Evolutionary conservation across 768 basidiomycete species (phyloP).

Genomic region (Naganishia antarctica): DNA sequence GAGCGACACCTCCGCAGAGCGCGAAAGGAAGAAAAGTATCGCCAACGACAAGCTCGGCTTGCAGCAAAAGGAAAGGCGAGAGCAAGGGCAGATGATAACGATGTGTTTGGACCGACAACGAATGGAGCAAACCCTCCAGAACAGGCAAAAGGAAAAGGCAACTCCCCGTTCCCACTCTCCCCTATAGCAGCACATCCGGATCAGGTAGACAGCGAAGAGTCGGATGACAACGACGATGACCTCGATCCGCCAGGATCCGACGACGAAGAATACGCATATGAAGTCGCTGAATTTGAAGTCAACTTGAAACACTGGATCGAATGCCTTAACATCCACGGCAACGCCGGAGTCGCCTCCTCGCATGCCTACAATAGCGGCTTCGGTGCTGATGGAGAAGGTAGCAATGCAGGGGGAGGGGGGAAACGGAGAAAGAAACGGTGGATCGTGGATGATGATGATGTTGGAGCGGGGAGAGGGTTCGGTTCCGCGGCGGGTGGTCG

Average conservation of each 20-base stretch:
- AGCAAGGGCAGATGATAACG: background rate
- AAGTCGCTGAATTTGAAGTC: conserved; percentile 61
- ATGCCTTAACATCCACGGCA: conserved; percentile 89
- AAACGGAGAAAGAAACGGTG: conserved; percentile 50
- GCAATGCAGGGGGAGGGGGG: conserved; percentile 53
- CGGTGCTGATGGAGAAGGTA: conserved; percentile 6
- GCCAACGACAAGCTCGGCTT: background rate
- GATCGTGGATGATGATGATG: conserved; percentile 50
- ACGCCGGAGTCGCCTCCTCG: conserved; percentile 52
- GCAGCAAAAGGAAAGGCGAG: background rate
- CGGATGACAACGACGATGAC: conserved; percentile 46
- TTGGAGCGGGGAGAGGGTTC: conserved; percentile 39
- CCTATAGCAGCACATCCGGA: conserved; percentile 40
- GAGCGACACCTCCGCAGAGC: conserved; percentile 9
- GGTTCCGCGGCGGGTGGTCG: conserved; percentile 17
- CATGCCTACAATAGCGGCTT: conserved; percentile 23
- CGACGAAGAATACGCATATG: conserved; percentile 13
- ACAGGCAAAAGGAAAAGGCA: too few relatives aligned
- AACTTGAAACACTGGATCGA: conserved; percentile 78
- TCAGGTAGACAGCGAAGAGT: conserved; percentile 34
- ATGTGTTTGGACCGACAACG: background rate
- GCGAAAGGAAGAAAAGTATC: conserved; percentile 3
- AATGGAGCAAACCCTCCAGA: background rate
- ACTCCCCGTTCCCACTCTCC: too few relatives aligned
- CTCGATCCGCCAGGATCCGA: conserved; percentile 46